Percentiles rank a stretch among this genome's conserved stretches.
Evolutionary conservation across 2,329 filamentous ascomycete species (phyloP).

Genomic region (Blastomyces silverae): DNA sequence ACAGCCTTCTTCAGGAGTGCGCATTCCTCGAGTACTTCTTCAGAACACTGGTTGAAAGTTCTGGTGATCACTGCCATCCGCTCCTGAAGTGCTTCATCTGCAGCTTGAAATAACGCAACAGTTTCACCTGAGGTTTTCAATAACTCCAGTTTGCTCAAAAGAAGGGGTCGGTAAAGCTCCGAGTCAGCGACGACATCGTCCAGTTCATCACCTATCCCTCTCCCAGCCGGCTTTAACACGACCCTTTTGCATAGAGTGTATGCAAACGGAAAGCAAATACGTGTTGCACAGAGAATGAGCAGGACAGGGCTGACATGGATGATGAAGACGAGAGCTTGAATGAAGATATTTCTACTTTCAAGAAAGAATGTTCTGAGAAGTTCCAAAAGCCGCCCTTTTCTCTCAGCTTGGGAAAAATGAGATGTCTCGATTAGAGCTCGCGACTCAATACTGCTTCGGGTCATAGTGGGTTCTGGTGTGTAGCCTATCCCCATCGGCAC

Average conservation of each 20-base stretch:
- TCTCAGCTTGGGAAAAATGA: neutral
- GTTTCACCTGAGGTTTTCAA: neutral
- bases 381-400: neutral
- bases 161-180: neutral
- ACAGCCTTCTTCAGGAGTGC: neutral
- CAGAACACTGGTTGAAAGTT: neutral
- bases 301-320: constrained; percentile 5
- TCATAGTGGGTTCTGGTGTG: neutral
- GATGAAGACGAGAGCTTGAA: constrained; percentile 7
- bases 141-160: neutral
- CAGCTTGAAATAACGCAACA: neutral
- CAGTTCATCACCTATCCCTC: neutral
- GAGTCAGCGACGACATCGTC: constrained; percentile 3
- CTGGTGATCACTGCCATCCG: neutral
- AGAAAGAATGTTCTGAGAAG: neutral
- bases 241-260: constrained; percentile 5
- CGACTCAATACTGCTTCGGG: neutral
- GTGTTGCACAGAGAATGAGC: constrained; percentile 10
- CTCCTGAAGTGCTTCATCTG: neutral
- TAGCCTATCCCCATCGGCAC: neutral
- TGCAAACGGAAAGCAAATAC: constrained; percentile 3
- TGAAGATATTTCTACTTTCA: neutral
- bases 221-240: constrained; percentile 3
- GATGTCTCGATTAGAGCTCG: neutral
- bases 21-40: constrained; percentile 4